phyloP scores from a whole-genome alignment of 441 rosid genomes.

The Melastoma candidum region DNA sequence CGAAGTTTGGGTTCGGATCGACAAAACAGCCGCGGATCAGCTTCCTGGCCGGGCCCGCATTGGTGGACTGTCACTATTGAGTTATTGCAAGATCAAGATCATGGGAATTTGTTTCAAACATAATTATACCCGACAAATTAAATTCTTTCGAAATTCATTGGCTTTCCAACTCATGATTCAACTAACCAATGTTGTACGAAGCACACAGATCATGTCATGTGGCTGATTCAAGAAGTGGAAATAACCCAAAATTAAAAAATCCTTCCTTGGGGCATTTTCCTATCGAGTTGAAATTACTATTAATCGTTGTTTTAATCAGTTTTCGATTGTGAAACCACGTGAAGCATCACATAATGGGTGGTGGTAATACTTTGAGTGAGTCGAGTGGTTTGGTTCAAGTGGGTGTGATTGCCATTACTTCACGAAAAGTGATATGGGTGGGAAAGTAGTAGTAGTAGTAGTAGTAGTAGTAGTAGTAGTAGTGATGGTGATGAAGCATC shows the following conservation, averaged over 20 bases:
- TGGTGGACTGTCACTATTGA: conserved; percentile 84
- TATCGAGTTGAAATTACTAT: conserved; percentile 9
- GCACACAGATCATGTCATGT: too few species aligned
- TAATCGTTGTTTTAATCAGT: neutral
- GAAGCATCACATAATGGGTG: conserved; percentile 16
- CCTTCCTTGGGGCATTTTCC: too few species aligned
- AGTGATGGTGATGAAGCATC: conserved; percentile 32
- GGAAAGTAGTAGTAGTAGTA: too few species aligned
- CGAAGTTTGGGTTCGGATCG: conserved; percentile 43
- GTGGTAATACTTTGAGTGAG: conserved; percentile 38
- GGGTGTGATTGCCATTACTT: conserved; percentile 68
- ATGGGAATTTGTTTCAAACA: too few species aligned
- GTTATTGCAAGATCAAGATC: too few species aligned
- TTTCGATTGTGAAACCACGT: neutral
- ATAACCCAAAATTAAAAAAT: too few species aligned
- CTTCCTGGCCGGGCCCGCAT: conserved; percentile 46
- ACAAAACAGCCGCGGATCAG: conserved; percentile 30
- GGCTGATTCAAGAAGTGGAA: too few species aligned
- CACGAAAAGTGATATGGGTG: conserved; percentile 41
- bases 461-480: too few species aligned
- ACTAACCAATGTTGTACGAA: too few species aligned
- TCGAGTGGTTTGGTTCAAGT: conserved; percentile 54
- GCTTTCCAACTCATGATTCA: too few species aligned
- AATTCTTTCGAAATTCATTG: too few species aligned
- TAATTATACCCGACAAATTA: too few species aligned